Evolutionary conservation across 2,329 filamentous ascomycete species (phyloP).

Genomic region (Pochonia chlamydosporia): DNA sequence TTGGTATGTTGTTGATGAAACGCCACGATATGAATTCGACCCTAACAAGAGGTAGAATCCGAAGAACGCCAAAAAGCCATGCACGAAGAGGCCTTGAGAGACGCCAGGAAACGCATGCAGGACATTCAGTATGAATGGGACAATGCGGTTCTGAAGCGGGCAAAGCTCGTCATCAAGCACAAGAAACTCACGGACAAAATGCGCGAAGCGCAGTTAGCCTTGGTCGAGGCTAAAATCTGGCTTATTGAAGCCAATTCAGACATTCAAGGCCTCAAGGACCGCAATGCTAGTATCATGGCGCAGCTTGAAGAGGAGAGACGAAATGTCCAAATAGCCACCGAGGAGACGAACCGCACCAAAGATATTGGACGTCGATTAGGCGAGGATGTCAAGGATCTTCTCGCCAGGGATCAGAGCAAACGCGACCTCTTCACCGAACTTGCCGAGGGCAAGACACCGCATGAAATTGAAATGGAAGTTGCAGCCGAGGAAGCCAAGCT

Average conservation of each 20-base stretch:
- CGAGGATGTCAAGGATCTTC: conserved; percentile 32
- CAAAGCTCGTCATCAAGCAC: conserved; percentile 44
- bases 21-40: neutral
- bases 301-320: conserved; percentile 41
- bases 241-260: conserved; percentile 82
- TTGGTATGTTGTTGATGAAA: conserved; percentile 45
- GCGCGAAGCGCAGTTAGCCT: conserved; percentile 52
- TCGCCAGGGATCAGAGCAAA: conserved; percentile 32
- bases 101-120: conserved; percentile 32
- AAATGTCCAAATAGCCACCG: conserved; percentile 27
- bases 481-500: conserved; percentile 68
- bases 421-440: conserved; percentile 37
- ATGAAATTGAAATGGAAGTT: conserved; percentile 68
- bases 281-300: conserved; percentile 54
- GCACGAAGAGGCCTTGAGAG: conserved; percentile 25
- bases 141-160: conserved; percentile 48
- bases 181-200: conserved; percentile 58
- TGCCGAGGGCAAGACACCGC: conserved; percentile 44
- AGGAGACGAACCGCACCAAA: conserved; percentile 30
- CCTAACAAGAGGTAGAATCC: conserved; percentile 25
- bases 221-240: conserved; percentile 65
- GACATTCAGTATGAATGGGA: conserved; percentile 51
- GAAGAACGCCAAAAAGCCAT: conserved; percentile 26
- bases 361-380: conserved; percentile 26
- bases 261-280: conserved; percentile 58